Evolutionary conservation across 2,329 filamentous ascomycete genomes (phyloP), one percentile per base, ranked within the genome.

Genomic region (Ilyonectria sp.): DNA sequence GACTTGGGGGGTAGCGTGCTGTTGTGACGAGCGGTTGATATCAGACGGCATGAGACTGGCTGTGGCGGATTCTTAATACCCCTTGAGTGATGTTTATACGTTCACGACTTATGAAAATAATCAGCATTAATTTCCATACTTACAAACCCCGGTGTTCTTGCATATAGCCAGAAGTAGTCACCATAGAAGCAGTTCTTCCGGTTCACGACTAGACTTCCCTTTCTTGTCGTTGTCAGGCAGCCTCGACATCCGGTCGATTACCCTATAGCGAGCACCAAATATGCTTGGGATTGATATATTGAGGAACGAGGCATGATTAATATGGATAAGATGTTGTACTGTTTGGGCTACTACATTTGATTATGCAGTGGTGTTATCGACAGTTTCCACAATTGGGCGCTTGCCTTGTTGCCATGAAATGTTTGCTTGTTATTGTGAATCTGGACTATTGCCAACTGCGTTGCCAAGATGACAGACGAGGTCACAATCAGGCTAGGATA

Each of bases 1-100:
- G 75, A 50, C 74, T 74, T 4, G 11, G 65, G 23, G 55, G 19
- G 19, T 40, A 43, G 8, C 3, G 23, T 15, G 46, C 17, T 13
- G 8, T 21, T 11, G 31, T 10, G 9, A 35, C 10, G 7, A 8
- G n/a, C 6, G 17, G 13, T 19, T 52, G 17, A 3, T 33, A 21
- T 53, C 8, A 53, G 50, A 35, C 11, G 9, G 2, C 11, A 33
- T 9, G 11, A n/a, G 50, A 33, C 4, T 13, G n/a, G 29, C 10
- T 21, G 44, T 23, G n/a, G 31, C 2, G 29, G 19, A 17, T 19
- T 19, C 13, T 8, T 53, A 6, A 19, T 21, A 21, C 31, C 50
- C n/a, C n/a, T 19, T 11, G 3, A 53, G n/a, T 3, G 21, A 9
- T 31, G 6, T 9, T 53, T 35, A 26, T 49, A 29, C 46, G 26